These are phyloP conservation scores for Pestalotiopsis sp. DNA, from an alignment of 2,329 filamentous ascomycete genomes.

Conservation along the genomic window DNA sequence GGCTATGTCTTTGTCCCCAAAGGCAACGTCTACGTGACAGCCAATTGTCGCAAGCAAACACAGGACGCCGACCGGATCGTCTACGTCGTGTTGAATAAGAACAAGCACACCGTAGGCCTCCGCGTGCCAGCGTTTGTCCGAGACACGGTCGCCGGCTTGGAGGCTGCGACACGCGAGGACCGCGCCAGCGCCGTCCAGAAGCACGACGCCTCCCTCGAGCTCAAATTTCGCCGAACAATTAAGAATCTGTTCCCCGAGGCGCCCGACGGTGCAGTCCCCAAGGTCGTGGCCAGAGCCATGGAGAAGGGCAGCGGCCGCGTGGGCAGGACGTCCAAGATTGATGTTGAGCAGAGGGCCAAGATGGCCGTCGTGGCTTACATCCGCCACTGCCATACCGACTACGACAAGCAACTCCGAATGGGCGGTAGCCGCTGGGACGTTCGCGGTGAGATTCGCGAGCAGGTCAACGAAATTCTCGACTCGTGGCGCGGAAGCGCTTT, in stretches of 20 bases:
- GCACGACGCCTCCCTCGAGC: constrained; percentile 36
- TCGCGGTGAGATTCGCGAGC: not conserved
- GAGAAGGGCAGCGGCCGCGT: constrained; percentile 49
- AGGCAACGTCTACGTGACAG: constrained; percentile 45
- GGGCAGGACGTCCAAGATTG: constrained; percentile 43
- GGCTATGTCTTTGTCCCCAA: constrained; percentile 45
- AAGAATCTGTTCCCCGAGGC: constrained; percentile 40
- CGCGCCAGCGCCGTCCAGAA: constrained; percentile 34
- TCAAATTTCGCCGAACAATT: constrained; percentile 37
- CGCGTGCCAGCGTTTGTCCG: constrained; percentile 40
- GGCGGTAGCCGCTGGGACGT: constrained; percentile 11
- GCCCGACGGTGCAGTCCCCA: constrained; percentile 35
- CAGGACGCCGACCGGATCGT: constrained; percentile 33
- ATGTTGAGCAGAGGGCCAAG: constrained; percentile 39
- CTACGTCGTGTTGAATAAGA: constrained; percentile 36
- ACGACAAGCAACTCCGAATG: constrained; percentile 40
- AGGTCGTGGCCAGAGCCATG: constrained; percentile 43
- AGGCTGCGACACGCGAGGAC: constrained; percentile 27
- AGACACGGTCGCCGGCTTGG: constrained; percentile 24
- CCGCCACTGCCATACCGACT: constrained; percentile 49
- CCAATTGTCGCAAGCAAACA: constrained; percentile 40
- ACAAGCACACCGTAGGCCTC: constrained; percentile 35
- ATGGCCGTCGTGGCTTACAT: constrained; percentile 53
- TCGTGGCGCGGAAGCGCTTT: constrained; percentile 18
- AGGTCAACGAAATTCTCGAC: constrained; percentile 13